Conservation (phyloP, 495 filamentous ascomycete species). For the Penicillium mononematosum region DNA sequence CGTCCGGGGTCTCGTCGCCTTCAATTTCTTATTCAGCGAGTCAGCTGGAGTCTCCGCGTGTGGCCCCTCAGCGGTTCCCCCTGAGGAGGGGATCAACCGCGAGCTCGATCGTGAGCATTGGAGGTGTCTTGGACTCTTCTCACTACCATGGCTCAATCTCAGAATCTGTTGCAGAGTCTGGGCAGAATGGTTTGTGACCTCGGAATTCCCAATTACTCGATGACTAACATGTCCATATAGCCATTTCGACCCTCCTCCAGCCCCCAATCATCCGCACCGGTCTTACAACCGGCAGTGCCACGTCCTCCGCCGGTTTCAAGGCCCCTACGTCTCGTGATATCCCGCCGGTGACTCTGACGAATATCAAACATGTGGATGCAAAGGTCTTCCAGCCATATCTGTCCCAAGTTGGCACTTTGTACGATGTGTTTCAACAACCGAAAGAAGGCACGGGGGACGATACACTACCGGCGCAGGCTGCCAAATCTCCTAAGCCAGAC, state of each 20-base stretch:
- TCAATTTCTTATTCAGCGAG: conserved; percentile 57
- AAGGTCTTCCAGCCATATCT: conserved; percentile 82
- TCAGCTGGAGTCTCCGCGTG: conserved; percentile 44
- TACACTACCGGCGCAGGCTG: conserved; percentile 28
- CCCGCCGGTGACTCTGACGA: conserved; percentile 87
- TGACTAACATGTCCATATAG: conserved; percentile 37
- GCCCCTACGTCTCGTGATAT: conserved; percentile 91
- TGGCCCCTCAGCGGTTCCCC: conserved; percentile 44
- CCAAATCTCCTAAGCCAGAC: conserved; percentile 38
- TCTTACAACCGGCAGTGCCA: conserved; percentile 69
- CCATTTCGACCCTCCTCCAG: conserved; percentile 91
- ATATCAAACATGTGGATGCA: conserved; percentile 77
- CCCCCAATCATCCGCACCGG: conserved; percentile 88
- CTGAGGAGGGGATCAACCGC: conserved; percentile 76
- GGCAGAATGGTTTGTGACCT: conserved; percentile 67
- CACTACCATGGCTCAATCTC: conserved; percentile 60
- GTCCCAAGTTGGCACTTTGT: conserved; percentile 73
- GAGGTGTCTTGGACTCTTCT: conserved; percentile 69
- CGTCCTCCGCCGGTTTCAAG: conserved; percentile 66
- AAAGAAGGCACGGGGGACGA: conserved; percentile 64
- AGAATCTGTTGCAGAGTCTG: conserved; percentile 74
- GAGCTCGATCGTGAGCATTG: conserved; percentile 81
- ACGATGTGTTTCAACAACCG: conserved; percentile 77
- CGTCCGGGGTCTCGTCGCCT: conserved; percentile 48
- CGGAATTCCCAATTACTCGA: not conserved